A percentile compares a stretch with the other conserved stretches of the same genome.
Conservation (phyloP, 2,329 filamentous ascomycete species). For the Fusarium staphyleae region DNA sequence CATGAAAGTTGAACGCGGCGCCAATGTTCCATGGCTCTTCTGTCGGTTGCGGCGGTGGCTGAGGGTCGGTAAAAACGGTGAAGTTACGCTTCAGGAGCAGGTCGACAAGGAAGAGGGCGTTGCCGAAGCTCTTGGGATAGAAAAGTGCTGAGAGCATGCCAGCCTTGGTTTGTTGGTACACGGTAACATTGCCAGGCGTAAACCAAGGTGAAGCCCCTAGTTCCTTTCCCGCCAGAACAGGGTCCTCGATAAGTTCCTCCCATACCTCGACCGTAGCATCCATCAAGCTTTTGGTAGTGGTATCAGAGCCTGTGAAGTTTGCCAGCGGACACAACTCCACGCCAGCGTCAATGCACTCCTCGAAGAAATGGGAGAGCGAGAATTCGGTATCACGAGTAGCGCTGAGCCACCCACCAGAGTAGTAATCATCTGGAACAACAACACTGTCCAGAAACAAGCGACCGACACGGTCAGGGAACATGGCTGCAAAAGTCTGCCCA, state of each 20-base stretch:
- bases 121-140: background rate
- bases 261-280: background rate
- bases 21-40: slow-evolving; percentile 4
- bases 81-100: background rate
- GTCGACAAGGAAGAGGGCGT: background rate
- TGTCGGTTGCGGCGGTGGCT: background rate
- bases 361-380: slow-evolving; percentile 1
- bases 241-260: slow-evolving; percentile 2
- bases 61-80: background rate
- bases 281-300: slow-evolving; percentile 4
- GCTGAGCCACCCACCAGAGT: background rate
- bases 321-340: slow-evolving; percentile 2
- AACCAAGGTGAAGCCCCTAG: background rate
- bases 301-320: slow-evolving; percentile 7
- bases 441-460: slow-evolving; percentile 27
- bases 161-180: background rate
- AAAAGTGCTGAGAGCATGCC: background rate
- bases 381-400: background rate
- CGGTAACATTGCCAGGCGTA: background rate
- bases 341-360: slow-evolving; percentile 14
- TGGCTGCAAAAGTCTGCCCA: slow-evolving; percentile 25
- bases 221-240: background rate
- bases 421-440: slow-evolving; percentile 15
- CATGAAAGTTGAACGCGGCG: background rate
- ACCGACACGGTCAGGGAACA: slow-evolving; percentile 30